Conservation (phyloP, 1,139 yeast species). For the Magnusiomyces ingens region DNA sequence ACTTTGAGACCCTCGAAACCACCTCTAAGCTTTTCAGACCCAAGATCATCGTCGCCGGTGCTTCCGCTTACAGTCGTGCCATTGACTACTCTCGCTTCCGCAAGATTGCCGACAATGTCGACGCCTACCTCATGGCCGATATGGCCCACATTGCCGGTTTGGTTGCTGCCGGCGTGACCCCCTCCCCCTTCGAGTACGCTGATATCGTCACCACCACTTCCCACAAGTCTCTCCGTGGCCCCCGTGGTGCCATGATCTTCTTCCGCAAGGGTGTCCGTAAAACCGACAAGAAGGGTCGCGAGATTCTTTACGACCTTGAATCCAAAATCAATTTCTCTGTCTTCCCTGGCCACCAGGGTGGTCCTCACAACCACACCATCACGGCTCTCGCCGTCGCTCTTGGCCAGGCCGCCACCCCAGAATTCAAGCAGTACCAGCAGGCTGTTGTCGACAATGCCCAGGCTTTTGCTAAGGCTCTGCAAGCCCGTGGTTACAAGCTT, state of each 20-base stretch:
- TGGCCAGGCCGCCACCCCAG: slow-evolving; percentile 89
- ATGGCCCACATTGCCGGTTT: slow-evolving; percentile 99
- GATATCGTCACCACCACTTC: slow-evolving; percentile 98
- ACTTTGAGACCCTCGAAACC: slow-evolving; percentile 88
- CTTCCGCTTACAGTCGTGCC: slow-evolving; percentile 93
- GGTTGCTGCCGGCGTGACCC: slow-evolving; percentile 92
- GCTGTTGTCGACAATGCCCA: slow-evolving; percentile 87
- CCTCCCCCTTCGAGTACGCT: slow-evolving; percentile 92
- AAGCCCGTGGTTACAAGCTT: slow-evolving; percentile 63
- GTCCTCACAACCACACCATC: slow-evolving; percentile 98
- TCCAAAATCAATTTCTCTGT: slow-evolving; percentile 94
- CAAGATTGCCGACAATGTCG: slow-evolving; percentile 92
- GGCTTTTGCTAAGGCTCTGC: slow-evolving; percentile 70
- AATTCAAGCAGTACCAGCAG: slow-evolving; percentile 83
- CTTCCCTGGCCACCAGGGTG: slow-evolving; percentile 99
- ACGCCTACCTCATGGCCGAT: slow-evolving; percentile 92
- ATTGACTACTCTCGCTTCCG: slow-evolving; percentile 95
- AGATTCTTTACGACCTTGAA: slow-evolving; percentile 83
- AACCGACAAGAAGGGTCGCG: slow-evolving; percentile 87
- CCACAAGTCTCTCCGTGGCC: slow-evolving; percentile 97
- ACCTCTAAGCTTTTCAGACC: slow-evolving; percentile 90
- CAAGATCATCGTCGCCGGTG: slow-evolving; percentile 92
- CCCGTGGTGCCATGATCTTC: slow-evolving; percentile 98
- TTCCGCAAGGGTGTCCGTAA: slow-evolving; percentile 95
- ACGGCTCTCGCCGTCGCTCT: slow-evolving; percentile 95